A percentile compares a stretch with the other conserved stretches of the same genome.
Conservation (phyloP, 441 rosid species). For the Eutrema salsugineum region DNA sequence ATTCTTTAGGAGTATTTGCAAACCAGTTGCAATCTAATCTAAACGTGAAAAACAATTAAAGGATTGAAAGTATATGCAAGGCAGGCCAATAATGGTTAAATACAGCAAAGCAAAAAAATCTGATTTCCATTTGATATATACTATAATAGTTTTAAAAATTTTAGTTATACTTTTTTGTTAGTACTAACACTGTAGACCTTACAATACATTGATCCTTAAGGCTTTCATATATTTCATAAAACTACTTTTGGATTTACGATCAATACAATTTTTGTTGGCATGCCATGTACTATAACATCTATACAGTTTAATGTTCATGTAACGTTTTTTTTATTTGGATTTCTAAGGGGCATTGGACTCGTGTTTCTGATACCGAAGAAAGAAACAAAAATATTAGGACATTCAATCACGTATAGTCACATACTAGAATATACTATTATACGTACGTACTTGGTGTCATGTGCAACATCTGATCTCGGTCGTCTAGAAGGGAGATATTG, state of each 20-base stretch:
- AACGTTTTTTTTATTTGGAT: neutral
- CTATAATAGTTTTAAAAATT: too few relatives aligned
- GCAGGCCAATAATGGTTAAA: neutral
- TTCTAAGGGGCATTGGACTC: neutral
- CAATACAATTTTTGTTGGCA: neutral
- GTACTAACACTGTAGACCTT: neutral
- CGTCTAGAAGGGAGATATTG: neutral
- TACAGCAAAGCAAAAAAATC: neutral
- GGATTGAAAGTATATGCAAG: neutral
- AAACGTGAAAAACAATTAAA: too few relatives aligned
- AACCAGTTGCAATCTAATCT: neutral
- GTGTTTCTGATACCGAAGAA: neutral
- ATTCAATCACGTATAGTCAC: neutral
- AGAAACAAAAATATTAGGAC: neutral
- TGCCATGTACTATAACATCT: neutral
- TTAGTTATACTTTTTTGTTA: neutral
- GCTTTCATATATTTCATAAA: neutral
- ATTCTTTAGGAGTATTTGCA: neutral
- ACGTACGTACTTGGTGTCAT: constrained; percentile 1
- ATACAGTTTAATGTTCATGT: neutral
- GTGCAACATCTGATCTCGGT: constrained; percentile 3
- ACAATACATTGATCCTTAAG: neutral
- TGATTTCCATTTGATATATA: too few relatives aligned
- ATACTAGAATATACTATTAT: neutral
- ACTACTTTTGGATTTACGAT: neutral